Evolutionary conservation across 2,329 filamentous ascomycete species (phyloP).

Genomic region (Xylaria sp.): DNA sequence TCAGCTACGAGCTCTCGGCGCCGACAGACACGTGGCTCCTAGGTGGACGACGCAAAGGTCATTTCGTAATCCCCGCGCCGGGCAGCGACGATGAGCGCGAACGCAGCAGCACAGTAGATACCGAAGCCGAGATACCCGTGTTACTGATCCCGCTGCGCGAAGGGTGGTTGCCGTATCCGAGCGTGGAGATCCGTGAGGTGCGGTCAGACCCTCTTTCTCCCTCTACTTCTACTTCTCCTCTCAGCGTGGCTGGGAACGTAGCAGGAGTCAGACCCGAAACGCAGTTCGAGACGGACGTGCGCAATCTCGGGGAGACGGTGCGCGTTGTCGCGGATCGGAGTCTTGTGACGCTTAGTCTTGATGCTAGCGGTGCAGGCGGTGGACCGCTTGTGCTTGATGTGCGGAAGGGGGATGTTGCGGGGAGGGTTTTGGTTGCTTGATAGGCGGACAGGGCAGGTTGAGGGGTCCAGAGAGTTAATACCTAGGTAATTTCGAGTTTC

Average conservation of each 20-base stretch:
- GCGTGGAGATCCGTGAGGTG: conserved; percentile 79
- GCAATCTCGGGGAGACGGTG: conserved; percentile 81
- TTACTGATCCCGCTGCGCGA: conserved; percentile 83
- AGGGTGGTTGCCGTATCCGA: conserved; percentile 81
- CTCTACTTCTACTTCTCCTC: neutral
- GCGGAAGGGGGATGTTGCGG: conserved; percentile 54
- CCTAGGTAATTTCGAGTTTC: too few relatives aligned
- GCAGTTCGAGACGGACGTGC: conserved; percentile 82
- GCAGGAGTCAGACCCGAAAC: conserved; percentile 42
- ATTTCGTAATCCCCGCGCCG: conserved; percentile 71
- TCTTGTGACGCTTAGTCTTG: conserved; percentile 78
- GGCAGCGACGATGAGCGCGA: conserved; percentile 32
- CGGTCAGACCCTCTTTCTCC: conserved; percentile 32
- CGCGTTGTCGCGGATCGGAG: conserved; percentile 77
- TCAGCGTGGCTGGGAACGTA: neutral
- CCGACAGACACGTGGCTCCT: conserved; percentile 84
- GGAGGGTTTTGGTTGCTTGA: conserved; percentile 39
- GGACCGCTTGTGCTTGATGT: conserved; percentile 75
- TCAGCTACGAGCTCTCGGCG: conserved; percentile 84
- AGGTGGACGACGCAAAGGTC: conserved; percentile 81
- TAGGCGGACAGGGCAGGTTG: neutral
- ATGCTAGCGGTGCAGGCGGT: conserved; percentile 72
- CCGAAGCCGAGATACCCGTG: conserved; percentile 71
- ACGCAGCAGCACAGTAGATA: conserved; percentile 57
- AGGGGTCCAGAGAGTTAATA: too few relatives aligned